These are phyloP conservation scores for Cystofilobasidium capitatum DNA, from an alignment of 768 basidiomycete genomes.

Conservation along the genomic window DNA sequence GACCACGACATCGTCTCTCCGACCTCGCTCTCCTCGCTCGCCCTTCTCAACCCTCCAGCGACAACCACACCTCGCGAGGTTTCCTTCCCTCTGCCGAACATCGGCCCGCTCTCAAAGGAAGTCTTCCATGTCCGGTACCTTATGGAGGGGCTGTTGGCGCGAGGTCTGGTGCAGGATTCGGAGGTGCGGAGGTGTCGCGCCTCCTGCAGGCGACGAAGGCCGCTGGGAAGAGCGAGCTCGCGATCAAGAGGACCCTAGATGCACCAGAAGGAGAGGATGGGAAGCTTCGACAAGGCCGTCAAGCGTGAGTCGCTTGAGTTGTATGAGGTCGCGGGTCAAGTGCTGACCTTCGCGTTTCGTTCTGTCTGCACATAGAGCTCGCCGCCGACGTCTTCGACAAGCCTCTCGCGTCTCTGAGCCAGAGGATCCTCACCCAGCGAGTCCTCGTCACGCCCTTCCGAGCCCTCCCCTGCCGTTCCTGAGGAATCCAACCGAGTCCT, in stretches of 20 bases:
- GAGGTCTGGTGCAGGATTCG: not conserved
- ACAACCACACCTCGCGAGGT: not conserved
- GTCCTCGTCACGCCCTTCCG: constrained; percentile 36
- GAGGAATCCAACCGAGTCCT: constrained; percentile 38
- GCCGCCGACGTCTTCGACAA: not conserved
- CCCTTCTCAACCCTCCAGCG: not conserved
- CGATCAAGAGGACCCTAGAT: not conserved
- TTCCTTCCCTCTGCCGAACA: not conserved
- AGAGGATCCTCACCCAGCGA: constrained; percentile 11
- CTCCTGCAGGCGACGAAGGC: not conserved
- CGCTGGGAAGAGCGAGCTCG: not conserved
- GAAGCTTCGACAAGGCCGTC: no score
- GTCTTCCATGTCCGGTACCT: constrained; percentile 1
- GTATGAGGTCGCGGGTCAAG: not conserved
- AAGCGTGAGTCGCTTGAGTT: not conserved
- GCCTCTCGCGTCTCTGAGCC: not conserved
- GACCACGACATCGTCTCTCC: not conserved
- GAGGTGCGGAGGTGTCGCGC: not conserved
- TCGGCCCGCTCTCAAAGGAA: not conserved
- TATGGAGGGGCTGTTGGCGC: not conserved
- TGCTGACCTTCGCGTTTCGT: not conserved
- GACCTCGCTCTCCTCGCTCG: not conserved
- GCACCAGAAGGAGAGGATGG: no score
- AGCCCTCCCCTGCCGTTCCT: constrained; percentile 34
- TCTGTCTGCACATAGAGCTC: not conserved